Evolutionary conservation across 1,139 yeast species (phyloP).

Genomic region (Geotrichum klebahnii): DNA sequence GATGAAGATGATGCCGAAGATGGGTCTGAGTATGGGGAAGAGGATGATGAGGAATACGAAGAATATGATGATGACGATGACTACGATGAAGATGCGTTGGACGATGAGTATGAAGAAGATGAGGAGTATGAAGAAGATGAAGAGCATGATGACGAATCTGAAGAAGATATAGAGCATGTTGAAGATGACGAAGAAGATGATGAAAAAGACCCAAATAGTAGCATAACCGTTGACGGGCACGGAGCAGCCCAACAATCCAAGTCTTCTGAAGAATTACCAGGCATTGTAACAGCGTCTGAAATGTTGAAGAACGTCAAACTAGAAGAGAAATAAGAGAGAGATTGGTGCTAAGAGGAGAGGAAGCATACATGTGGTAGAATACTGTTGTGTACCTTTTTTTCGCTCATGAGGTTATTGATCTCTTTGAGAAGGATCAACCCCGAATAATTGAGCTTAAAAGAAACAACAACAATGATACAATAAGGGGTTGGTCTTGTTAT

Average conservation of each 20-base stretch:
- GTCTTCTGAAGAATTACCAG: no score
- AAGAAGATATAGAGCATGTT: constrained; percentile 11
- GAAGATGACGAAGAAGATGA: constrained; percentile 6
- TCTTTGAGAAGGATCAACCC: no score
- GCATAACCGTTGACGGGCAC: no score
- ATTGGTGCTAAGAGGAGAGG: no score
- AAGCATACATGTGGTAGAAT: no score
- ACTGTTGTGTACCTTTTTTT: no score
- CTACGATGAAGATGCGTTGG: constrained; percentile 27
- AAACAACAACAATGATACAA: no score
- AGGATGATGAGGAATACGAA: constrained; percentile 21
- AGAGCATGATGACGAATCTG: constrained; percentile 9
- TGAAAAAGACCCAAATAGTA: not conserved
- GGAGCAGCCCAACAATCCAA: no score
- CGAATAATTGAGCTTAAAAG: no score
- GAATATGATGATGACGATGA: constrained; percentile 27
- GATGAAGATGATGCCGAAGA: constrained; percentile 25
- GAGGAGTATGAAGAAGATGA: constrained; percentile 17
- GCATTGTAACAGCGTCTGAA: not conserved
- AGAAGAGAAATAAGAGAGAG: constrained; percentile 3
- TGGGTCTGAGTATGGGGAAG: constrained; percentile 19
- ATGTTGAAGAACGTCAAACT: not conserved
- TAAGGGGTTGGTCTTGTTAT: no score
- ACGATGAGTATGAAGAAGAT: constrained; percentile 31
- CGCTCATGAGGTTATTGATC: no score